Evolutionary conservation across 495 filamentous ascomycete genomes (phyloP).

Genomic region (Aspergillus sclerotiicarbonarius): DNA sequence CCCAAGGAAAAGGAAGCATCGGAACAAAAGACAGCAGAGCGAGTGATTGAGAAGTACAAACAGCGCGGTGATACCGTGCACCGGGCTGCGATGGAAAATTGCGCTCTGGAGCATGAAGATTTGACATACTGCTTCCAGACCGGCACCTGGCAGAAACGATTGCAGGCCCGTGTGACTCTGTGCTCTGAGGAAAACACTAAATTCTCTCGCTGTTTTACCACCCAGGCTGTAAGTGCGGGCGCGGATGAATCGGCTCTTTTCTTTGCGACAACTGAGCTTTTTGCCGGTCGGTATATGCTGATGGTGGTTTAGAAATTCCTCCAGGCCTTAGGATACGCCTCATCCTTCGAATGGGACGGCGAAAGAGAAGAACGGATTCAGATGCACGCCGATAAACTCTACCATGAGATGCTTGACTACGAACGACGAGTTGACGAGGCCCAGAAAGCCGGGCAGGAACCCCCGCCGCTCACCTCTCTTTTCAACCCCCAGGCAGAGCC

Average conservation of each 20-base stretch:
- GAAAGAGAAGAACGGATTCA: conserved; percentile 87
- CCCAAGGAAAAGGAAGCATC: conserved; percentile 59
- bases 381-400: conserved; percentile 89
- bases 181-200: conserved; percentile 67
- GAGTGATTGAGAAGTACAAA: conserved; percentile 81
- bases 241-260: background rate
- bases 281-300: background rate
- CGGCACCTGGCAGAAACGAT: conserved; percentile 51
- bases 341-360: conserved; percentile 54
- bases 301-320: conserved; percentile 65
- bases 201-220: conserved; percentile 78
- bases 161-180: conserved; percentile 60
- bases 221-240: conserved; percentile 63
- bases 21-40: conserved; percentile 55
- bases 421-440: conserved; percentile 67
- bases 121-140: conserved; percentile 72
- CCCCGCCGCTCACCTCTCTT: conserved; percentile 38
- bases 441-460: conserved; percentile 54
- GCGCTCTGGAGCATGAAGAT: conserved; percentile 76
- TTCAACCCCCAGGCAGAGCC: conserved; percentile 36
- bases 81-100: conserved; percentile 87
- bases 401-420: conserved; percentile 78
- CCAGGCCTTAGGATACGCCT: conserved; percentile 86
- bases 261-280: background rate
- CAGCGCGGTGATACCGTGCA: conserved; percentile 75